These are phyloP conservation scores for Chrysoporthe cubensis DNA, from an alignment of 2,329 filamentous ascomycete species.

Conservation along the genomic window DNA sequence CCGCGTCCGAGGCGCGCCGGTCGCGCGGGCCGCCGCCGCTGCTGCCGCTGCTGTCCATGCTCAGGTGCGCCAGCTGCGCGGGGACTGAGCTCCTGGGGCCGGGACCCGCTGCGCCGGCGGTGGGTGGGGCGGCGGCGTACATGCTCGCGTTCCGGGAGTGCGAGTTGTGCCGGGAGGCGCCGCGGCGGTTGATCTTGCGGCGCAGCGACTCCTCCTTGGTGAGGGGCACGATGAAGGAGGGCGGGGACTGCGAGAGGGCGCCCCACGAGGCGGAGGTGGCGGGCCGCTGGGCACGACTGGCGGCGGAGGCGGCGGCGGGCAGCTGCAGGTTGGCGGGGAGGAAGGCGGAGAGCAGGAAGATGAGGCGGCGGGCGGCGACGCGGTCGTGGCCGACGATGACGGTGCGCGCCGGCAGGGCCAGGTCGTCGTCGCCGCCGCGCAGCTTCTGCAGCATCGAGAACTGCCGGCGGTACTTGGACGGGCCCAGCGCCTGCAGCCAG, in stretches of 20 bases:
- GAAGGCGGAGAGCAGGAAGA: constrained; percentile 76
- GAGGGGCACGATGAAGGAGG: constrained; percentile 60
- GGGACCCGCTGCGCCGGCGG: too few relatives aligned
- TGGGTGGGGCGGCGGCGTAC: constrained; percentile 44
- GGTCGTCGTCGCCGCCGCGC: constrained; percentile 65
- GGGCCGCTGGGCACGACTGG: constrained; percentile 54
- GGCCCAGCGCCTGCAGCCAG: constrained; percentile 75
- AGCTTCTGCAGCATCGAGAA: constrained; percentile 63
- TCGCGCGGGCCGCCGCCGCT: constrained; percentile 47
- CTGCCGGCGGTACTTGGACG: constrained; percentile 65
- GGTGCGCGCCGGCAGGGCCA: constrained; percentile 69
- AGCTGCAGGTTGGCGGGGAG: constrained; percentile 67
- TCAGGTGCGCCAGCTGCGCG: constrained; percentile 57
- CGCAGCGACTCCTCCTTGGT: constrained; percentile 70
- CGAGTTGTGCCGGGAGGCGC: constrained; percentile 57
- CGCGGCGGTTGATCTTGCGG: constrained; percentile 70
- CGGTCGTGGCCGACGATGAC: constrained; percentile 74
- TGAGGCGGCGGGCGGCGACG: constrained; percentile 70
- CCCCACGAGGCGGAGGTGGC: constrained; percentile 70
- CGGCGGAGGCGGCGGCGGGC: constrained; percentile 38
- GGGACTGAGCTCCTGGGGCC: constrained; percentile 47
- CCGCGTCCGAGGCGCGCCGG: constrained; percentile 59
- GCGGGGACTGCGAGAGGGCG: constrained; percentile 72
- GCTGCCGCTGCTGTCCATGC: constrained; percentile 44
- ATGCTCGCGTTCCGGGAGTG: constrained; percentile 60